phyloP scores from a whole-genome alignment of 2,329 filamentous ascomycete genomes.

The Epichloe elymi region DNA sequence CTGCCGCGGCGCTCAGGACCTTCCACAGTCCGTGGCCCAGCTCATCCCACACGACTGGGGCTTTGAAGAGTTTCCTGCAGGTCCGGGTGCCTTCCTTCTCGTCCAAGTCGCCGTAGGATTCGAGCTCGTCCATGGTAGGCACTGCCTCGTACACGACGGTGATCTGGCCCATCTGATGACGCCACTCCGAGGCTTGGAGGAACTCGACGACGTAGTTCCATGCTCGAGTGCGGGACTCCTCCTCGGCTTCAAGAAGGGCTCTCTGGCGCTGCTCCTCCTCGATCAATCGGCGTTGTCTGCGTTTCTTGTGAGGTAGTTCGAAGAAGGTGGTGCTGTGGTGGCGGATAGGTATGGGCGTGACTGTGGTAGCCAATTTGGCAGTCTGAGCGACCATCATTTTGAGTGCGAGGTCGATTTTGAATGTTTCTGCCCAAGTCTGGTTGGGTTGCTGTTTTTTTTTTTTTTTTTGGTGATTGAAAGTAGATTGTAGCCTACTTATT shows the following conservation, averaged over 20 bases:
- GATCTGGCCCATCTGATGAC: conserved; percentile 19
- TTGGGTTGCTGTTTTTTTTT: neutral
- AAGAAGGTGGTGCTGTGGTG: conserved; percentile 10
- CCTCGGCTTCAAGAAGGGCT: conserved; percentile 17
- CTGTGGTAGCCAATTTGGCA: conserved; percentile 4
- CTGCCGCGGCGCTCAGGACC: conserved; percentile 9
- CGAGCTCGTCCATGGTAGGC: conserved; percentile 21
- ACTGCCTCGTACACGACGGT: conserved; percentile 21
- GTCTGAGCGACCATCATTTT: conserved; percentile 4
- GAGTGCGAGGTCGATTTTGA: neutral
- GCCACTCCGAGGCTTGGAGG: conserved; percentile 16
- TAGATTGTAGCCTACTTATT: neutral
- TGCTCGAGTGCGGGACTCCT: conserved; percentile 17
- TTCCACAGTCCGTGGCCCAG: conserved; percentile 23
- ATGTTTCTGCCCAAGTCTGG: neutral
- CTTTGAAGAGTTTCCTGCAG: conserved; percentile 24
- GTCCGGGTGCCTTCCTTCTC: conserved; percentile 22
- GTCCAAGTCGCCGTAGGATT: conserved; percentile 18
- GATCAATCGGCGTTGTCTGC: conserved; percentile 10
- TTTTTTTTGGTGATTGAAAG: neutral
- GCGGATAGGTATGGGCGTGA: conserved; percentile 5
- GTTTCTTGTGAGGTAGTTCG: conserved; percentile 12
- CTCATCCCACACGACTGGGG: conserved; percentile 25
- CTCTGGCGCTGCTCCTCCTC: conserved; percentile 10
- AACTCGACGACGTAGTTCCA: conserved; percentile 20